These are phyloP conservation scores for Bonia amplexicaulis DNA, from an alignment of 176 grass and related monocot species.

Conservation along the genomic window DNA sequence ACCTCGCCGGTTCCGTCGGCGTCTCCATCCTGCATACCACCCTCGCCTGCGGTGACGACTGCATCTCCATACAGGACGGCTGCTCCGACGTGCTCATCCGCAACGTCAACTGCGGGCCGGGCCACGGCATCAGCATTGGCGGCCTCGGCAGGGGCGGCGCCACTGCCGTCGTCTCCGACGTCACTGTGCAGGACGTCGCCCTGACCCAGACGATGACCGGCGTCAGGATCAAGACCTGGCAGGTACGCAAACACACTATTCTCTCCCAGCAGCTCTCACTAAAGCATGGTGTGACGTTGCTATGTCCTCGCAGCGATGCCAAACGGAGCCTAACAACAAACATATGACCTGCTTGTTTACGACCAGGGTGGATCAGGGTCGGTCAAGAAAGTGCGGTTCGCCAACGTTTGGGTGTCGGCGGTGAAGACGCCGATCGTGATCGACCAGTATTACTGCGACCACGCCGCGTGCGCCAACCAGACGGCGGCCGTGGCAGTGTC, in stretches of 20 bases:
- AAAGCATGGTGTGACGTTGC: not conserved
- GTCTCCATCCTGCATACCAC: conserved; percentile 44
- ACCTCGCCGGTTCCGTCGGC: conserved; percentile 45
- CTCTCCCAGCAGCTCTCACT: not conserved
- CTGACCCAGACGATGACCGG: conserved; percentile 39
- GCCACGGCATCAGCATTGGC: conserved; percentile 75
- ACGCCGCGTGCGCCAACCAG: conserved; percentile 47
- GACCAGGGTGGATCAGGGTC: conserved; percentile 56
- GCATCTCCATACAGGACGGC: conserved; percentile 67
- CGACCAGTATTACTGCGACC: conserved; percentile 69
- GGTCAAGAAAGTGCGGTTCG: conserved; percentile 43
- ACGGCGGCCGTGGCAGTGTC: conserved; percentile 51
- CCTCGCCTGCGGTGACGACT: conserved; percentile 66
- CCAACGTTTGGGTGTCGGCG: conserved; percentile 33
- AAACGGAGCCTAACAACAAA: not conserved
- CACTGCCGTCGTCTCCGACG: conserved; percentile 32
- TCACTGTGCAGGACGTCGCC: conserved; percentile 43
- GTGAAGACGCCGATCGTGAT: conserved; percentile 61
- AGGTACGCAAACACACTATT: conserved; percentile 25
- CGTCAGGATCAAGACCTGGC: conserved; percentile 78
- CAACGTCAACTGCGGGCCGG: conserved; percentile 49
- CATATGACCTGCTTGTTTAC: not conserved
- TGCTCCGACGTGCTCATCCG: conserved; percentile 51
- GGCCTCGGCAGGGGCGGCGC: conserved; percentile 55
- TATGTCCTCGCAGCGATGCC: not conserved